Evolutionary conservation across 164 flowering plant genomes (phyloP).

Genomic region (Aristolochia contorta): DNA sequence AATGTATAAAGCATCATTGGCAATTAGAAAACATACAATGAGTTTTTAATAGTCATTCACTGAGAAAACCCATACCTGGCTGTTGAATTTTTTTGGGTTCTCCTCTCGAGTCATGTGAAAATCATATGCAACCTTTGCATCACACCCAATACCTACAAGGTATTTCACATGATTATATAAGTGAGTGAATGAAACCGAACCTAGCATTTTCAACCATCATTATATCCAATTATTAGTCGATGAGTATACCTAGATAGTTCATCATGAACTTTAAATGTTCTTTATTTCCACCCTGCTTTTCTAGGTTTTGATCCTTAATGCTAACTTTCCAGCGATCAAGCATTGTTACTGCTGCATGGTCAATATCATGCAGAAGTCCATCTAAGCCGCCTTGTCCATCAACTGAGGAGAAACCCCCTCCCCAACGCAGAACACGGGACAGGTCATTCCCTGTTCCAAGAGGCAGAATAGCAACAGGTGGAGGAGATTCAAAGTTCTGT

Average conservation of each 20-base stretch:
- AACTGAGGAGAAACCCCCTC: slow-evolving; percentile 51
- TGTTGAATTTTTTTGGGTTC: slow-evolving; percentile 56
- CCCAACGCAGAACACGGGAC: slow-evolving; percentile 71
- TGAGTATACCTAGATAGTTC: slow-evolving; percentile 53
- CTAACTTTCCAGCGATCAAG: slow-evolving; percentile 68
- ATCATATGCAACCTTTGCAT: slow-evolving; percentile 79
- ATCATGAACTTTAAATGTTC: slow-evolving; percentile 52
- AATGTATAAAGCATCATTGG: too few relatives aligned
- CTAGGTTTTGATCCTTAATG: slow-evolving; percentile 32
- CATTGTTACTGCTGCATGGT: slow-evolving; percentile 66
- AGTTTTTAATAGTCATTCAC: too few relatives aligned
- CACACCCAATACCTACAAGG: slow-evolving; percentile 64
- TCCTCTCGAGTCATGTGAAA: slow-evolving; percentile 58
- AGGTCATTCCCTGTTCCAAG: slow-evolving; percentile 80
- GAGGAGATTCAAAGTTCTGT: slow-evolving; percentile 70
- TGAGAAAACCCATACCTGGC: slow-evolving; percentile 37
- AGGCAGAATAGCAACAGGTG: slow-evolving; percentile 76
- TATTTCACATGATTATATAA: neutral
- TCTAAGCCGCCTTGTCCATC: slow-evolving; percentile 56
- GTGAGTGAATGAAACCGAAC: neutral
- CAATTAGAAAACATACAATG: too few relatives aligned
- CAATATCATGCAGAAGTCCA: slow-evolving; percentile 46
- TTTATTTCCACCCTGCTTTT: slow-evolving; percentile 13
- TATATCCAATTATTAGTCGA: too few relatives aligned
- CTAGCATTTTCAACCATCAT: too few relatives aligned